Percentiles rank a stretch among this genome's conserved stretches.
These are phyloP conservation scores for Biscutella laevigata DNA, from an alignment of 441 rosid species.

Conservation along the genomic window DNA sequence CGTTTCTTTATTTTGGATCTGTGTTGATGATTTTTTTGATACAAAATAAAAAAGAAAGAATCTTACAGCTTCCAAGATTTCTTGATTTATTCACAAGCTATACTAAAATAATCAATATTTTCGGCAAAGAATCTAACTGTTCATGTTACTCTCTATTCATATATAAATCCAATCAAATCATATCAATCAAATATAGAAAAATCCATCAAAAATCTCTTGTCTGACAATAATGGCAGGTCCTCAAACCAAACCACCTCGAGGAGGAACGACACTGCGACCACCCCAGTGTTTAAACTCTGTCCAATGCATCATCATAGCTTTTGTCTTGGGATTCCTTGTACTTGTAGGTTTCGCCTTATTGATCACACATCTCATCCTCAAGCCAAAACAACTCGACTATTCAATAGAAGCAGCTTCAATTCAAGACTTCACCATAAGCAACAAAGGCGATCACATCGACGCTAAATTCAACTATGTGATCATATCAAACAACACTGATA, in stretches of 20 bases:
- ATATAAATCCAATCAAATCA: slow-evolving; percentile 21
- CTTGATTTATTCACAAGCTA: slow-evolving; percentile 34
- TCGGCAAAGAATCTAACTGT: slow-evolving; percentile 24
- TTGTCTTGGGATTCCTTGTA: slow-evolving; percentile 36
- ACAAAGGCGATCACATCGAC: slow-evolving; percentile 40
- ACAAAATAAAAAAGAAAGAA: slow-evolving; percentile 17
- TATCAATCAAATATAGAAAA: slow-evolving; percentile 13
- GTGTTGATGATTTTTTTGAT: no score
- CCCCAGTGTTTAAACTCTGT: slow-evolving; percentile 18
- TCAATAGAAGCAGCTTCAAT: slow-evolving; percentile 49
- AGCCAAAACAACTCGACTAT: slow-evolving; percentile 47
- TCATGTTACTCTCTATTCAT: background rate
- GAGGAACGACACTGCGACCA: slow-evolving; percentile 1
- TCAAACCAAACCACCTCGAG: slow-evolving; percentile 11
- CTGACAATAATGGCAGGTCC: slow-evolving; percentile 18
- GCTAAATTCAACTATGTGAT: slow-evolving; percentile 50
- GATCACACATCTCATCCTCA: slow-evolving; percentile 53
- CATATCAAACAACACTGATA: slow-evolving; percentile 49
- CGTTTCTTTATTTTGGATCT: no score
- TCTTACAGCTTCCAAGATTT: slow-evolving; percentile 32
- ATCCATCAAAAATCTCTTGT: no score
- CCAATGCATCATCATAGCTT: slow-evolving; percentile 28
- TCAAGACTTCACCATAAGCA: slow-evolving; percentile 35
- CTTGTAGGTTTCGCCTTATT: slow-evolving; percentile 56
- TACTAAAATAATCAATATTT: slow-evolving; percentile 2